Conservation (phyloP, 1,284 basidiomycete genomes). For the Mycena citricolor region DNA sequence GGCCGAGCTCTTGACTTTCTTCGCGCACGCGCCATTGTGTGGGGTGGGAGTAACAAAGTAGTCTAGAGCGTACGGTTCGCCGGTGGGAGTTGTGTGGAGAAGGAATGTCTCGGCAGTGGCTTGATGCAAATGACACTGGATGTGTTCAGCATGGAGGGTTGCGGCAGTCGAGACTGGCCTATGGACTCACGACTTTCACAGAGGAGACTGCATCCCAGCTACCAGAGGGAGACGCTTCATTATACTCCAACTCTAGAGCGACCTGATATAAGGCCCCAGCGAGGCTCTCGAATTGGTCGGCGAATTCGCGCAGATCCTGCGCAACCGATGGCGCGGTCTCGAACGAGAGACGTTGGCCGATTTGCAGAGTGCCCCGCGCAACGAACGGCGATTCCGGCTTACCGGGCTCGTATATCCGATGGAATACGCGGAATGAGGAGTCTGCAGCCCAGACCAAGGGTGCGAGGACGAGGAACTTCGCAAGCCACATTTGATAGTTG, state of each 20-base stretch:
- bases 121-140: constrained; percentile 57
- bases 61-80: constrained; percentile 61
- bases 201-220: constrained; percentile 64
- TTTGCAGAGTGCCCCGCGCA: constrained; percentile 36
- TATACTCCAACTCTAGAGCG: constrained; percentile 61
- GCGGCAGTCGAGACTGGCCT: constrained; percentile 17
- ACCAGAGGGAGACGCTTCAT: constrained; percentile 40
- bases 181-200: constrained; percentile 64
- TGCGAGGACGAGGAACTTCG: constrained; percentile 22
- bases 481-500: constrained; percentile 24
- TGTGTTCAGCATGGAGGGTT: constrained; percentile 15
- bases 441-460: constrained; percentile 26
- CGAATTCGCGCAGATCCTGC: constrained; percentile 44
- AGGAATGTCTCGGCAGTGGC: constrained; percentile 55
- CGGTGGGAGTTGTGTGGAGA: constrained; percentile 48
- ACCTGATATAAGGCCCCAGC: constrained; percentile 66
- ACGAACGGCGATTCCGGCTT: constrained; percentile 31
- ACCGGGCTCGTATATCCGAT: constrained; percentile 41
- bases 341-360: constrained; percentile 36
- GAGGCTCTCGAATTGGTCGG: constrained; percentile 36
- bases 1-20: constrained; percentile 22
- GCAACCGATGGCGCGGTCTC: constrained; percentile 41
- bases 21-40: constrained; percentile 63
- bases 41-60: constrained; percentile 68
- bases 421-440: constrained; percentile 29